These are phyloP conservation scores for Acanthamoeba castellanii DNA, from an alignment of 208 protist species.

Conservation along the genomic window DNA sequence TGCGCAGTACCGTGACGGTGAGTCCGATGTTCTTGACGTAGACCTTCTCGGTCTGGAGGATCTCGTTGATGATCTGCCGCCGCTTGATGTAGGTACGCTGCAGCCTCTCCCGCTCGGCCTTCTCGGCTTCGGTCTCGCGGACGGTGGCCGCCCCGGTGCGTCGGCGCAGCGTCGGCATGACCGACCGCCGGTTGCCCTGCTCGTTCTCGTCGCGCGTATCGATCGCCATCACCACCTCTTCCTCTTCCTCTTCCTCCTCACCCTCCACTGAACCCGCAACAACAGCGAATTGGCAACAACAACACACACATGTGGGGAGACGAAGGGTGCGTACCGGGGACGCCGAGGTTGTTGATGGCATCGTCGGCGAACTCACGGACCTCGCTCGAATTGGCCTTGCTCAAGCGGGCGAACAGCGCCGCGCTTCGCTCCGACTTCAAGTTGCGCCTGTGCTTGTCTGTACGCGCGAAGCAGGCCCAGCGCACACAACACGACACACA, in stretches of 20 bases:
- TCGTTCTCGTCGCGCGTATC: slow-evolving; percentile 19
- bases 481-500: neutral
- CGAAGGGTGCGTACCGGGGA: neutral
- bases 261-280: neutral
- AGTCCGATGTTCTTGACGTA: neutral
- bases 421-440: neutral
- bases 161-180: neutral
- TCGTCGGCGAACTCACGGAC: neutral
- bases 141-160: neutral
- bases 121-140: neutral
- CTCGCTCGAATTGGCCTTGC: neutral
- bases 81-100: slow-evolving; percentile 23
- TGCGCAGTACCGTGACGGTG: neutral
- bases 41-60: slow-evolving; percentile 37
- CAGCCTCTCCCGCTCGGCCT: neutral
- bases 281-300: neutral
- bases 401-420: neutral
- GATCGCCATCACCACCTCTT: slow-evolving; percentile 40
- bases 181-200: neutral
- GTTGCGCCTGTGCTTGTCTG: slow-evolving; percentile 34
- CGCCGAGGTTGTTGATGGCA: neutral
- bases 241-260: neutral
- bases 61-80: slow-evolving; percentile 55
- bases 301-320: neutral
- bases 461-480: neutral